Evolutionary conservation across 1,284 basidiomycete genomes (phyloP), one percentile per base, ranked within the genome.

Genomic region (Tausonia pullulans): DNA sequence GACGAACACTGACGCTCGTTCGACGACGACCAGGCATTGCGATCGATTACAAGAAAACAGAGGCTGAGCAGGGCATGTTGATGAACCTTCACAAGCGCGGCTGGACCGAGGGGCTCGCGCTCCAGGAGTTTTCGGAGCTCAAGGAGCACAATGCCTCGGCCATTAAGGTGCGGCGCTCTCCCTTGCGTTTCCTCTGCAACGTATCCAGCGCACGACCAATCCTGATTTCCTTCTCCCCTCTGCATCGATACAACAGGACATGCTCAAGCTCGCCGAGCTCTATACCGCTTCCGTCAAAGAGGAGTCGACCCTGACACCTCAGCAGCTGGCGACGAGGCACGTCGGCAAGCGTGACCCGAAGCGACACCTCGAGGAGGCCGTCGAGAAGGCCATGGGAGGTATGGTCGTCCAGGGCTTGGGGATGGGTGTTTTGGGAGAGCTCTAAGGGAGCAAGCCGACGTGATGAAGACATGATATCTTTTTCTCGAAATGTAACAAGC

Each of bases 321-420:
- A 95, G 59, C 90, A 96, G 74, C 81, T 96, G 59, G 94, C 95
- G 79, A 96, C 91, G 63, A 84, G 93, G 69, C 94, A 97, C 77
- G 93, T 98, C 70, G 94, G 94, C 67, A 98, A 96, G 78, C 90
- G 95, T 72, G 93, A 98, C 79, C 93, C 93, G 55, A 98, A 97
- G 79, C 84, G 93, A 71, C 93, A 98, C 80, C 77, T 98, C 69
- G 92, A 95, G 73, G 94, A 96, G 77, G 87, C 88, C 44, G 94
- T 95, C n/a, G 93, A 96, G 78, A 89, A 87, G 76, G 90, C 90
- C 1, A 95, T 98, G 85, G 91, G 90, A 14, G 87, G 94, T 76
- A 91, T 96, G 77, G 92, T 97, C 67, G 87, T 93, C 51, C 93
- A 97, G 79, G 91, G 88, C 73, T 77, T 95, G 69, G 91, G 89